Evolutionary conservation across 139 green algal species (phyloP).

Genomic region (Pedinophyceae sp.): DNA sequence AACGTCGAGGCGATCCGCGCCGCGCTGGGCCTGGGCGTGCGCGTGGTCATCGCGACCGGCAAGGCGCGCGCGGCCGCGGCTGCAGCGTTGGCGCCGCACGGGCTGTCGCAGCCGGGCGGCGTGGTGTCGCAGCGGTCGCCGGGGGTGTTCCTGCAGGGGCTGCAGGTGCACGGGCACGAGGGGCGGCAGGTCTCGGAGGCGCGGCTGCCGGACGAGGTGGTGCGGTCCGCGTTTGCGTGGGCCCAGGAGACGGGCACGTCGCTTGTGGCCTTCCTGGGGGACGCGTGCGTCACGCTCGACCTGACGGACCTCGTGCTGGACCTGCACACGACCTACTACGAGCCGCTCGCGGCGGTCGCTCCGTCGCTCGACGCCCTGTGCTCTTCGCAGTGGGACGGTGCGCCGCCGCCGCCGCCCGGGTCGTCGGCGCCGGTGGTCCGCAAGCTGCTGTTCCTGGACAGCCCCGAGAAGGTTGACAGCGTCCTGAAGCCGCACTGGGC

Average conservation of each 20-base stretch:
- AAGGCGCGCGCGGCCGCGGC: slow-evolving; percentile 81
- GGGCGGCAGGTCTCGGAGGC: slow-evolving; percentile 13
- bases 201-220: slow-evolving; percentile 30
- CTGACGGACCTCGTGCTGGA: slow-evolving; percentile 40
- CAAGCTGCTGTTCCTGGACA: slow-evolving; percentile 79
- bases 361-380: slow-evolving; percentile 31
- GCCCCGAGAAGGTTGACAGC: slow-evolving; percentile 21
- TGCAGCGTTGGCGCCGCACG: slow-evolving; percentile 29
- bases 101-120: slow-evolving; percentile 37
- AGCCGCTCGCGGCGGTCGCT: slow-evolving; percentile 43
- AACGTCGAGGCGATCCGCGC: slow-evolving; percentile 44
- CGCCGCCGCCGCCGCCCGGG: background rate
- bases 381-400: slow-evolving; percentile 17
- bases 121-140: slow-evolving; percentile 35
- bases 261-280: slow-evolving; percentile 62
- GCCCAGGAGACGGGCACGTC: slow-evolving; percentile 8
- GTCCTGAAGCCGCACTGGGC: slow-evolving; percentile 1
- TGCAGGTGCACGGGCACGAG: slow-evolving; percentile 34
- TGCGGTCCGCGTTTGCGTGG: slow-evolving; percentile 39
- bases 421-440: slow-evolving; percentile 20
- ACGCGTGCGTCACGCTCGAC: slow-evolving; percentile 57
- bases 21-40: slow-evolving; percentile 38
- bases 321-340: slow-evolving; percentile 62
- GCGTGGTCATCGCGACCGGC: slow-evolving; percentile 75
- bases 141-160: slow-evolving; percentile 79